These are phyloP conservation scores for Inga oerstediana DNA, from an alignment of 306 rosid species.

Conservation along the genomic window DNA sequence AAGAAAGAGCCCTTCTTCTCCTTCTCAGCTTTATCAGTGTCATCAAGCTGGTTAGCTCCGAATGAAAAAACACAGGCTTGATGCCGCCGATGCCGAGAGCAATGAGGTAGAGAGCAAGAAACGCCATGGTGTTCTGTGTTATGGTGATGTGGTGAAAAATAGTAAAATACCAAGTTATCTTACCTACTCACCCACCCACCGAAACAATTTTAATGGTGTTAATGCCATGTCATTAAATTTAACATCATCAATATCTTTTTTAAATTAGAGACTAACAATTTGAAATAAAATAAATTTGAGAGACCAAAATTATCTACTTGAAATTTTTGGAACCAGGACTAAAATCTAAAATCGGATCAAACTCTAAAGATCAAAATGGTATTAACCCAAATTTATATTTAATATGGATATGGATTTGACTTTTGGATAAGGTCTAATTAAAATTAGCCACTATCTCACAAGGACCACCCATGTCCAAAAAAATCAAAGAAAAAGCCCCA, in stretches of 20 bases:
- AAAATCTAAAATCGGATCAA: too few species aligned
- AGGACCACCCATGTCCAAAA: background rate
- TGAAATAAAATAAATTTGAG: too few species aligned
- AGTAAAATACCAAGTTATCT: too few species aligned
- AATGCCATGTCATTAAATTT: too few species aligned
- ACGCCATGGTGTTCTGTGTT: conserved; percentile 50
- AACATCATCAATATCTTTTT: too few species aligned
- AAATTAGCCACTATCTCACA: background rate
- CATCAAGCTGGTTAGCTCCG: conserved; percentile 88
- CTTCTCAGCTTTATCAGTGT: conserved; percentile 60
- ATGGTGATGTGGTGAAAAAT: conserved; percentile 35
- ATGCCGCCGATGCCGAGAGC: conserved; percentile 90
- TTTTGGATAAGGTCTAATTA: background rate
- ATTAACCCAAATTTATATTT: background rate
- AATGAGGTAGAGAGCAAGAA: conserved; percentile 44
- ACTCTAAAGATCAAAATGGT: too few species aligned
- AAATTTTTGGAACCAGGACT: too few species aligned
- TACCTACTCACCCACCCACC: too few species aligned
- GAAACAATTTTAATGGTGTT: too few species aligned
- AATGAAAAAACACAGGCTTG: conserved; percentile 84
- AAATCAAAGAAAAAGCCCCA: background rate
- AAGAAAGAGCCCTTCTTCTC: conserved; percentile 70
- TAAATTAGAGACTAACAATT: too few species aligned
- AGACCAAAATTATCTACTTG: too few species aligned
- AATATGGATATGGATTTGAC: background rate